These are phyloP conservation scores for Oryza glumipatula DNA, from an alignment of 176 grass and related monocot genomes.

Conservation along the genomic window DNA sequence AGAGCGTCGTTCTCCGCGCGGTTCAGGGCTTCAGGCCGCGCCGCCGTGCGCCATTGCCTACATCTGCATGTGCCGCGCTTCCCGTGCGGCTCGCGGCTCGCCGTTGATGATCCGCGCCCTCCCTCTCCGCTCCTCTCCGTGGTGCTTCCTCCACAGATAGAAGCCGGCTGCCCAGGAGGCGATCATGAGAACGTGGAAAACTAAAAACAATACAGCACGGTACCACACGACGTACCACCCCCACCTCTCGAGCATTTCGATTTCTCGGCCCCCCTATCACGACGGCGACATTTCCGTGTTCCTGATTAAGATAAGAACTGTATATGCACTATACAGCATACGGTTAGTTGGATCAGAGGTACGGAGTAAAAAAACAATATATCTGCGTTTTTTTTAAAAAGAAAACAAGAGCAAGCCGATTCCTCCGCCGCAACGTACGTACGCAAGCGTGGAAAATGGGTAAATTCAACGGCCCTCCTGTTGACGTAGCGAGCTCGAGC, in stretches of 20 bases:
- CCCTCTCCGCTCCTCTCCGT: too few relatives aligned
- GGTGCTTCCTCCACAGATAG: neutral
- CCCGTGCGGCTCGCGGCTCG: too few relatives aligned
- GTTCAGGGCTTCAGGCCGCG: too few relatives aligned
- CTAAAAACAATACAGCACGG: too few relatives aligned
- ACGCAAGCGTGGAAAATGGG: neutral
- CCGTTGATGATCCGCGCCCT: too few relatives aligned
- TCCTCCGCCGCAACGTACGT: neutral
- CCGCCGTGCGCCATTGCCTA: too few relatives aligned
- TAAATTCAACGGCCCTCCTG: neutral
- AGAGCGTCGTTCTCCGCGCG: too few relatives aligned
- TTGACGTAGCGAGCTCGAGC: neutral
- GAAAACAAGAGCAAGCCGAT: neutral
- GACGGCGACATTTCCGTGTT: neutral
- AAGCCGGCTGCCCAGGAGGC: neutral
- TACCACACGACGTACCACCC: neutral
- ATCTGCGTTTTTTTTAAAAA: neutral
- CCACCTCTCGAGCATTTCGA: neutral
- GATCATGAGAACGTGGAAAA: neutral
- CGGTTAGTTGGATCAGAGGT: neutral
- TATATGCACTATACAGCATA: neutral
- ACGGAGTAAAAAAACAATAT: neutral
- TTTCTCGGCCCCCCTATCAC: neutral
- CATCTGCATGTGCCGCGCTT: too few relatives aligned
- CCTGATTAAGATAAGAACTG: neutral